These are phyloP conservation scores for Atalantia buxifolia DNA, from an alignment of 345 rosid species.

Conservation along the genomic window DNA sequence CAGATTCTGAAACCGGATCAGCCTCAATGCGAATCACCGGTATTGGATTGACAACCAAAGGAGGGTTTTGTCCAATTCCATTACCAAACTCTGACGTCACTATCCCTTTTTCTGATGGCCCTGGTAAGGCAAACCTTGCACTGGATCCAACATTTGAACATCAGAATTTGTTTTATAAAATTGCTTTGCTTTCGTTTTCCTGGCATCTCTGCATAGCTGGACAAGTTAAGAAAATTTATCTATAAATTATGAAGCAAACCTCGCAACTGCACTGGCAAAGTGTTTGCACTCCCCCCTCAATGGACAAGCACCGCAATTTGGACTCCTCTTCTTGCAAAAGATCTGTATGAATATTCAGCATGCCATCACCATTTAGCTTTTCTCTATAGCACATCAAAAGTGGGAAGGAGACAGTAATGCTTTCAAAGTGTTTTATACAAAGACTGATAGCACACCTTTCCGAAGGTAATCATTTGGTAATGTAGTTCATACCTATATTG, in stretches of 20 bases:
- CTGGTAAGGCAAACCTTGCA: slow-evolving; percentile 41
- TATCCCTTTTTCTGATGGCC: slow-evolving; percentile 25
- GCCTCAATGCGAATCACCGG: slow-evolving; percentile 9
- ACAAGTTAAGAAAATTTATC: not conserved
- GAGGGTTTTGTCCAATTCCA: slow-evolving; percentile 11
- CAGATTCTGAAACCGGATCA: not conserved
- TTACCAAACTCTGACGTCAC: slow-evolving; percentile 8
- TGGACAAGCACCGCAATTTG: slow-evolving; percentile 83
- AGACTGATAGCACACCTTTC: slow-evolving; percentile 46
- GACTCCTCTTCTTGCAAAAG: slow-evolving; percentile 64
- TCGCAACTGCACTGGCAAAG: slow-evolving; percentile 73
- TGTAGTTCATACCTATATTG: slow-evolving; percentile 59
- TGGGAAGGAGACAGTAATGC: not conserved
- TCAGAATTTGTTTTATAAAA: not conserved
- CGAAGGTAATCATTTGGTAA: slow-evolving; percentile 77
- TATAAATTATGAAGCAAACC: slow-evolving; percentile 37
- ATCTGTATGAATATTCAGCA: slow-evolving; percentile 35
- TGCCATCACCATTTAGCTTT: not conserved
- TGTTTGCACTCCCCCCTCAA: slow-evolving; percentile 71
- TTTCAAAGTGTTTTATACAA: not conserved
- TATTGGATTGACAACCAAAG: slow-evolving; percentile 14
- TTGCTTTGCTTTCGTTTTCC: not conserved
- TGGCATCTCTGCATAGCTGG: not conserved
- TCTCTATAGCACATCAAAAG: not conserved
- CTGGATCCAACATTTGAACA: slow-evolving; percentile 23